A percentile compares a stretch with the other conserved stretches of the same genome.
Evolutionary conservation across 1,139 yeast genomes (phyloP).

Genomic region (Kodamaea plutei): DNA sequence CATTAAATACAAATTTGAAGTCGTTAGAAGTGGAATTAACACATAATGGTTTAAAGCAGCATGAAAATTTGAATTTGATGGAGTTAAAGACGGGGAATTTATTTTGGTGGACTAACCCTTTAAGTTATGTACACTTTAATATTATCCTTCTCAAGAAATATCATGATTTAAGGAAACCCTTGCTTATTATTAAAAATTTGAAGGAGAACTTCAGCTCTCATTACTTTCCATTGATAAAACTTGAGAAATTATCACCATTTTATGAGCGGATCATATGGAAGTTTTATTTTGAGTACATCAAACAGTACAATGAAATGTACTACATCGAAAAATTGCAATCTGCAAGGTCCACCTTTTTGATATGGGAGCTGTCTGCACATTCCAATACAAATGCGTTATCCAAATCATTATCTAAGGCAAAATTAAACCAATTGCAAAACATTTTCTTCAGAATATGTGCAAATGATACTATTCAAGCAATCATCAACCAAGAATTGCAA

Average conservation of each 20-base stretch:
- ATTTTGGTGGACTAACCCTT: slow-evolving; percentile 19
- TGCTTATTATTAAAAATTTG: slow-evolving; percentile 29
- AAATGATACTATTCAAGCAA: slow-evolving; percentile 13
- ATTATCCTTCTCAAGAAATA: slow-evolving; percentile 35
- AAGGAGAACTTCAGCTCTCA: slow-evolving; percentile 22
- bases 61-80: slow-evolving; percentile 11
- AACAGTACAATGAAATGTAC: slow-evolving; percentile 21
- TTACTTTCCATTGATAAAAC: slow-evolving; percentile 27
- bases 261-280: slow-evolving; percentile 44
- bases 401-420: slow-evolving; percentile 14
- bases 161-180: slow-evolving; percentile 30
- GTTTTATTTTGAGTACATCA: slow-evolving; percentile 35
- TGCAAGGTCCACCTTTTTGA: slow-evolving; percentile 30
- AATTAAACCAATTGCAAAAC: slow-evolving; percentile 22
- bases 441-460: slow-evolving; percentile 24
- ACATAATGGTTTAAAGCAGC: no score
- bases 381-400: slow-evolving; percentile 14
- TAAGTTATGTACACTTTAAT: slow-evolving; percentile 20
- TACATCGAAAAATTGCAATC: slow-evolving; percentile 22
- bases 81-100: slow-evolving; percentile 9
- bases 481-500: slow-evolving; percentile 12
- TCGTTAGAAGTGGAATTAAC: slow-evolving; percentile 23
- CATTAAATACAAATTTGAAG: slow-evolving; percentile 26
- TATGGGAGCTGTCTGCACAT: slow-evolving; percentile 36
- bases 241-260: slow-evolving; percentile 26